Conservation (phyloP, 2,329 filamentous ascomycete species). For the Zymoseptoria tritici region DNA sequence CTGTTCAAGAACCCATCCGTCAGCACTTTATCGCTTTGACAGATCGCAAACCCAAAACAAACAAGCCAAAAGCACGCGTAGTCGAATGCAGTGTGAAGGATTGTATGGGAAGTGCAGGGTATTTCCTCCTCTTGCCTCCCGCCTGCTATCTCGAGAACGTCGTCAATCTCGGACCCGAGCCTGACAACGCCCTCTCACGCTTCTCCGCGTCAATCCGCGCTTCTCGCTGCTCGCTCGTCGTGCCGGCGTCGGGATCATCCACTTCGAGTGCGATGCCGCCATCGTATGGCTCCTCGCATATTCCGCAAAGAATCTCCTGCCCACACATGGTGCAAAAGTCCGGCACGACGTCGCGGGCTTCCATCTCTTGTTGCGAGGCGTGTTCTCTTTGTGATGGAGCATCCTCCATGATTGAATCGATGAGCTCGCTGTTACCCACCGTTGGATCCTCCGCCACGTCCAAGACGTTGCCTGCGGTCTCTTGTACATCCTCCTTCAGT, state of each 20-base stretch:
- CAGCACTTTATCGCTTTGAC: slow-evolving; percentile 30
- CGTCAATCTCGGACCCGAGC: slow-evolving; percentile 9
- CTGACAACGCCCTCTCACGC: slow-evolving; percentile 23
- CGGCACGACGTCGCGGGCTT: slow-evolving; percentile 30
- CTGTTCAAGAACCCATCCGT: slow-evolving; percentile 21
- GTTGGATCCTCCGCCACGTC: slow-evolving; percentile 97
- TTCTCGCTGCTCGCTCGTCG: slow-evolving; percentile 16
- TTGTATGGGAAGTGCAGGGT: slow-evolving; percentile 1
- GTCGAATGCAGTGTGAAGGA: slow-evolving; percentile 8
- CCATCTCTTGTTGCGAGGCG: slow-evolving; percentile 16
- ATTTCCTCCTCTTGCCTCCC: slow-evolving; percentile 24
- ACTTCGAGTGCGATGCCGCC: slow-evolving; percentile 40
- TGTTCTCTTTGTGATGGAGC: slow-evolving; percentile 3
- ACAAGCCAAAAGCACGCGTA: slow-evolving; percentile 5
- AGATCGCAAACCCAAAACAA: slow-evolving; percentile 15
- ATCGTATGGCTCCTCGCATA: slow-evolving; percentile 43
- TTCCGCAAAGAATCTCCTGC: slow-evolving; percentile 47
- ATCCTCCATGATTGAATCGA: slow-evolving; percentile 19
- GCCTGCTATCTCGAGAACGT: slow-evolving; percentile 5
- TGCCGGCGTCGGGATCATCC: slow-evolving; percentile 30
- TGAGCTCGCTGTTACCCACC: slow-evolving; percentile 58
- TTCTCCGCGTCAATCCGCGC: slow-evolving; percentile 24
- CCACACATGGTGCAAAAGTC: slow-evolving; percentile 53
- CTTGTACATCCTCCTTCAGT: slow-evolving; percentile 81
- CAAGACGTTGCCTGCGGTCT: slow-evolving; percentile 94